phyloP scores from a whole-genome alignment of 2,329 filamentous ascomycete species.

The Colletotrichum tabaci region DNA sequence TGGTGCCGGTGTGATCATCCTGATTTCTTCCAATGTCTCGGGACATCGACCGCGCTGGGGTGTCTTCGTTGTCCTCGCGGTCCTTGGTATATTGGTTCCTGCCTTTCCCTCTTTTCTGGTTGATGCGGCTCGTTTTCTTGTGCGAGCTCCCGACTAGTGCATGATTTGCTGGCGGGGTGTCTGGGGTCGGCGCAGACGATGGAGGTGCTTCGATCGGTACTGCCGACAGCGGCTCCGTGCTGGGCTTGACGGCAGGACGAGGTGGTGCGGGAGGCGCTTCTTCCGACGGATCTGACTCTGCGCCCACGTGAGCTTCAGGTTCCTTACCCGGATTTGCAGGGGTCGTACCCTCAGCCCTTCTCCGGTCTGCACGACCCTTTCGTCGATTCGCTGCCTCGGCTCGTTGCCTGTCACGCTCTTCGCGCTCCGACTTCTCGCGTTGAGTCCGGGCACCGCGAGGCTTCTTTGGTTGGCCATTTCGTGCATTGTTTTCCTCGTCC shows the following conservation, averaged over 20 bases:
- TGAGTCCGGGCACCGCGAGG: constrained; percentile 72
- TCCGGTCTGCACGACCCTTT: constrained; percentile 85
- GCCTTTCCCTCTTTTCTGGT: constrained; percentile 78
- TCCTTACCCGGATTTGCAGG: constrained; percentile 47
- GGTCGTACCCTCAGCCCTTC: constrained; percentile 82
- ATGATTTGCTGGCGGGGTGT: constrained; percentile 61
- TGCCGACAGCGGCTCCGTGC: constrained; percentile 48
- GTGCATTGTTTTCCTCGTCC: constrained; percentile 74
- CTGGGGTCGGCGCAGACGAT: constrained; percentile 54
- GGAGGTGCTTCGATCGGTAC: constrained; percentile 54
- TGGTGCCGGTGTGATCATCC: constrained; percentile 52
- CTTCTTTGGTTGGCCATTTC: constrained; percentile 71
- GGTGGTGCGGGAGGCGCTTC: constrained; percentile 71
- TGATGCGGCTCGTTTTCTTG: constrained; percentile 75
- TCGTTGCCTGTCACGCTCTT: constrained; percentile 82
- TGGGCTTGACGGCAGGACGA: constrained; percentile 46
- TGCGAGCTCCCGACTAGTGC: constrained; percentile 61
- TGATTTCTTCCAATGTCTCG: constrained; percentile 63
- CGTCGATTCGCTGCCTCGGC: constrained; percentile 84
- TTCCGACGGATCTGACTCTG: constrained; percentile 81
- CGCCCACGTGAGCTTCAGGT: constrained; percentile 54
- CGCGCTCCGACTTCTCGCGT: constrained; percentile 75
- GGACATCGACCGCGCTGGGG: constrained; percentile 70
- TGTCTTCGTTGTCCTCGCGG: constrained; percentile 73
- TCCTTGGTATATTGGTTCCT: constrained; percentile 89